Conservation (phyloP, 805 yeast genomes). For the Yamadazyma insecticola region DNA sequence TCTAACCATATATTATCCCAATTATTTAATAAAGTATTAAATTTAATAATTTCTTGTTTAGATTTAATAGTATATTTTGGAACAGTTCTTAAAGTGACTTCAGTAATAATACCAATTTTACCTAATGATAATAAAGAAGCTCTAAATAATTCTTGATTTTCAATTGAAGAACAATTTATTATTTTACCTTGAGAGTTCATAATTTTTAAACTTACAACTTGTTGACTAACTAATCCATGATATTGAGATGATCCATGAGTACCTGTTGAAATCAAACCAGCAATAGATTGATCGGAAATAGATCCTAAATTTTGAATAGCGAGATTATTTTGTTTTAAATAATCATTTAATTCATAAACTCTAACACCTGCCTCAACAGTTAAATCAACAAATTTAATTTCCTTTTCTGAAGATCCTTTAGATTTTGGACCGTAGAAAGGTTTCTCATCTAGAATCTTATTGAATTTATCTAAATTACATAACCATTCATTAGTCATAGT, state of each 20-base stretch:
- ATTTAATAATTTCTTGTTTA: slow-evolving; percentile 74
- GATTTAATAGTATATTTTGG: slow-evolving; percentile 81
- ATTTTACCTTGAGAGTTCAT: slow-evolving; percentile 74
- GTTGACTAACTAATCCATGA: slow-evolving; percentile 88
- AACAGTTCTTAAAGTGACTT: slow-evolving; percentile 78
- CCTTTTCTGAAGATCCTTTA: slow-evolving; percentile 16
- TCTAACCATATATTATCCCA: slow-evolving; percentile 85
- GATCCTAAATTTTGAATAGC: slow-evolving; percentile 93
- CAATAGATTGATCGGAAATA: slow-evolving; percentile 87
- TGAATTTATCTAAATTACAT: slow-evolving; percentile 75
- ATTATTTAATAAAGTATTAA: slow-evolving; percentile 62
- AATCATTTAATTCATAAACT: slow-evolving; percentile 66
- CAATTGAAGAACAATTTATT: slow-evolving; percentile 59
- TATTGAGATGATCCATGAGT: slow-evolving; percentile 94
- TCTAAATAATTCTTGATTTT: slow-evolving; percentile 61
- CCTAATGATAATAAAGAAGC: slow-evolving; percentile 88
- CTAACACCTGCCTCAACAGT: slow-evolving; percentile 94
- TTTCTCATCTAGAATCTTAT: slow-evolving; percentile 45
- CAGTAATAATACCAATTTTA: slow-evolving; percentile 82
- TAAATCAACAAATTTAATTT: slow-evolving; percentile 73
- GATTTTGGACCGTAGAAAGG: slow-evolving; percentile 41
- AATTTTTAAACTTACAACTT: slow-evolving; percentile 71
- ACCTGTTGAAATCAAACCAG: slow-evolving; percentile 95
- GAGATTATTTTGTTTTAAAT: slow-evolving; percentile 56
- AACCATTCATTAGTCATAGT: slow-evolving; percentile 89